Conservation (phyloP, 805 yeast genomes). For the Yamadazyma philogaea region DNA sequence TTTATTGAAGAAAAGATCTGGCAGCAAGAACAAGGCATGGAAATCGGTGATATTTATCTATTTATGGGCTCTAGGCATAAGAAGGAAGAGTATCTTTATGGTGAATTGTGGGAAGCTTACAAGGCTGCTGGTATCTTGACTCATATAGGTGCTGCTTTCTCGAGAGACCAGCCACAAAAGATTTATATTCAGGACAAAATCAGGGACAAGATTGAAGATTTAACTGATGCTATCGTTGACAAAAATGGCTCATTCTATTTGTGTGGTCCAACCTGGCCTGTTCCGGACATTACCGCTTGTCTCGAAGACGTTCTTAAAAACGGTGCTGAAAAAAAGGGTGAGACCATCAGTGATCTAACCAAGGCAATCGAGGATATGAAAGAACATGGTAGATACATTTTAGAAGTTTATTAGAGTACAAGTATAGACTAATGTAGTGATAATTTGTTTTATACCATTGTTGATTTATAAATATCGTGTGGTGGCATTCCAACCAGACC, state of each 20-base stretch:
- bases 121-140: slow-evolving; percentile 89
- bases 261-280: slow-evolving; percentile 99
- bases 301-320: slow-evolving; percentile 72
- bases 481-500: not conserved
- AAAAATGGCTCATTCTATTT: slow-evolving; percentile 88
- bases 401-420: slow-evolving; percentile 77
- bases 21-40: slow-evolving; percentile 85
- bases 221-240: slow-evolving; percentile 74
- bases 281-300: slow-evolving; percentile 91
- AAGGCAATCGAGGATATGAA: slow-evolving; percentile 89
- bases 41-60: slow-evolving; percentile 84
- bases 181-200: slow-evolving; percentile 93
- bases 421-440: not conserved
- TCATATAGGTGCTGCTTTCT: slow-evolving; percentile 95
- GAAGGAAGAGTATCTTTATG: slow-evolving; percentile 91
- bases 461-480: no score
- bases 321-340: slow-evolving; percentile 68
- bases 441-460: no score
- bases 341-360: slow-evolving; percentile 61
- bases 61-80: slow-evolving; percentile 94
- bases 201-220: slow-evolving; percentile 65
- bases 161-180: slow-evolving; percentile 94
- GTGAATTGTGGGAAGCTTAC: slow-evolving; percentile 97
- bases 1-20: slow-evolving; percentile 92
- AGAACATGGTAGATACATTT: slow-evolving; percentile 85